phyloP scores from a whole-genome alignment of 2,329 filamentous ascomycete genomes.

The Paecilomyces sp. region DNA sequence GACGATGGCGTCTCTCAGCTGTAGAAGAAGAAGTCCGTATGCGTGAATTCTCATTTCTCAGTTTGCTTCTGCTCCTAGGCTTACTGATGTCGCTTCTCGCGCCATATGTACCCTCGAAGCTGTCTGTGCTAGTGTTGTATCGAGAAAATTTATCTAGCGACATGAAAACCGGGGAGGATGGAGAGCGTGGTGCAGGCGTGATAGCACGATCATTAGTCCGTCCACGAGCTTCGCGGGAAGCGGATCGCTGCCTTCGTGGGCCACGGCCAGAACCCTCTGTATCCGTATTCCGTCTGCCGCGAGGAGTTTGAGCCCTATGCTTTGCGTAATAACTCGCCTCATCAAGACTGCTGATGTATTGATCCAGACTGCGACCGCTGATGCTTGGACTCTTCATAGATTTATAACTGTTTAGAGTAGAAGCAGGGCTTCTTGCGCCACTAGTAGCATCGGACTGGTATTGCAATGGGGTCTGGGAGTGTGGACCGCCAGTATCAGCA shows the following conservation, averaged over 20 bases:
- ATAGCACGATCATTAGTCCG: slow-evolving; percentile 60
- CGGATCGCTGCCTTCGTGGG: slow-evolving; percentile 42
- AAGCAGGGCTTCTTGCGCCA: slow-evolving; percentile 26
- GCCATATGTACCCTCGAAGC: slow-evolving; percentile 43
- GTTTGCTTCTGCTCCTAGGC: slow-evolving; percentile 42
- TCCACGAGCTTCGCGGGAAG: slow-evolving; percentile 61
- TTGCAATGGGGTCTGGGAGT: slow-evolving; percentile 49
- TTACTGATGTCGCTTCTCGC: slow-evolving; percentile 27
- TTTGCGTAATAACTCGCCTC: slow-evolving; percentile 60
- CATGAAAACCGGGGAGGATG: slow-evolving; percentile 90
- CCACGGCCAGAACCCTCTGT: slow-evolving; percentile 38
- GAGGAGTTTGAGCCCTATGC: slow-evolving; percentile 39
- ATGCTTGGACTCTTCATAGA: slow-evolving; percentile 49
- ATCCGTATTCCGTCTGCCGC: slow-evolving; percentile 42
- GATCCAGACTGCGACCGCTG: slow-evolving; percentile 63
- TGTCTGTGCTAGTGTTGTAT: slow-evolving; percentile 40
- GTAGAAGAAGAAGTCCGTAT: slow-evolving; percentile 19
- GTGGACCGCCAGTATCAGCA: slow-evolving; percentile 44
- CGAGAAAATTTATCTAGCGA: slow-evolving; percentile 69
- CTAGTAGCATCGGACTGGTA: slow-evolving; percentile 50
- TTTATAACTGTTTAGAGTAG: slow-evolving; percentile 41
- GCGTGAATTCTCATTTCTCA: slow-evolving; percentile 38
- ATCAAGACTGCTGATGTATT: slow-evolving; percentile 81
- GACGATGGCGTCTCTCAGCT: slow-evolving; percentile 20
- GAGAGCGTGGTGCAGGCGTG: slow-evolving; percentile 73